Conservation (phyloP, 805 yeast genomes). For the Candida gorgasii region DNA sequence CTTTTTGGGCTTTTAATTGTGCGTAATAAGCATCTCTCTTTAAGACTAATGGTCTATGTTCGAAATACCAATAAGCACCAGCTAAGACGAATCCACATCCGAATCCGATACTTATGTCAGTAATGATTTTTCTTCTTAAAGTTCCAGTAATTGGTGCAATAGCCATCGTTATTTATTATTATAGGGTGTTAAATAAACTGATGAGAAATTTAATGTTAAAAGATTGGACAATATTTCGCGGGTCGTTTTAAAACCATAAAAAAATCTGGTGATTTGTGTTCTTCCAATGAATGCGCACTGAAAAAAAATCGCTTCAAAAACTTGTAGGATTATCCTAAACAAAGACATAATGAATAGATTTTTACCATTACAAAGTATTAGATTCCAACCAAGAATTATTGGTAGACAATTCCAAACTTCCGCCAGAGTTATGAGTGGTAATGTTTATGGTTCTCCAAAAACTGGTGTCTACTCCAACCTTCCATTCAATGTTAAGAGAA, state of each 20-base stretch:
- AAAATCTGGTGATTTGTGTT: constrained; percentile 9
- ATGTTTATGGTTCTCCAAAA: constrained; percentile 40
- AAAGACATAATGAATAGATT: constrained; percentile 15
- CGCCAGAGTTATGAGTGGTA: constrained; percentile 32
- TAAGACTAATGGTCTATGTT: constrained; percentile 70
- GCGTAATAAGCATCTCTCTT: constrained; percentile 86
- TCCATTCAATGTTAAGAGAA: constrained; percentile 95
- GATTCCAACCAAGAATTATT: constrained; percentile 10
- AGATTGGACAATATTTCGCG: constrained; percentile 9
- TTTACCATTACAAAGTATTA: constrained; percentile 4
- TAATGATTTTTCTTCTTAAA: constrained; percentile 74
- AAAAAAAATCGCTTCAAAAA: constrained; percentile 2
- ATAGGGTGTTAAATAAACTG: constrained; percentile 1
- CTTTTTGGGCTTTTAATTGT: constrained; percentile 72
- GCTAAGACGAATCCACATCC: constrained; percentile 55
- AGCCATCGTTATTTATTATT: constrained; percentile 48
- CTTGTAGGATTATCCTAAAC: constrained; percentile 7
- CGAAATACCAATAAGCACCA: constrained; percentile 83
- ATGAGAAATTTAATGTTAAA: constrained; percentile 4
- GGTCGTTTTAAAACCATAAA: constrained; percentile 5
- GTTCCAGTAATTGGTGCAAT: constrained; percentile 86
- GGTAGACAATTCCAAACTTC: constrained; percentile 49
- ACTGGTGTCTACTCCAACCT: constrained; percentile 84
- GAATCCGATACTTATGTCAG: constrained; percentile 75
- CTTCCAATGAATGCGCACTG: constrained; percentile 12